A percentile compares a stretch with the other conserved stretches of the same genome.
Evolutionary conservation across 768 basidiomycete species (phyloP).

Genomic region (Phlebiopsis flavidoalba): DNA sequence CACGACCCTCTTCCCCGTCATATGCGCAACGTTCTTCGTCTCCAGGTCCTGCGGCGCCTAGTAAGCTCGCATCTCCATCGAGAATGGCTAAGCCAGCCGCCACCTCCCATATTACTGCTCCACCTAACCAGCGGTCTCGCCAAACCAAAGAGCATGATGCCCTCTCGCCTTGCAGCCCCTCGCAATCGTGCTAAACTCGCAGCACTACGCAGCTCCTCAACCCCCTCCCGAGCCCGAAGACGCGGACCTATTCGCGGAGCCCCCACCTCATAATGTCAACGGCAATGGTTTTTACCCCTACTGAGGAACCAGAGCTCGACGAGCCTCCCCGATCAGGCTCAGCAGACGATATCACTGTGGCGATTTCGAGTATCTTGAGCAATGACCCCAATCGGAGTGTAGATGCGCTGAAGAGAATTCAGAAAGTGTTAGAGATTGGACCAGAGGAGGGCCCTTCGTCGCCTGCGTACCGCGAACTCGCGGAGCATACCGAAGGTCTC

Average conservation of each 20-base stretch:
- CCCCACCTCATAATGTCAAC: neutral
- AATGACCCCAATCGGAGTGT: conserved; percentile 83
- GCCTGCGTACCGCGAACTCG: conserved; percentile 68
- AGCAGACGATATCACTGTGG: conserved; percentile 65
- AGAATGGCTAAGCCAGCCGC: conserved; percentile 12
- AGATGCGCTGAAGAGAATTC: conserved; percentile 90
- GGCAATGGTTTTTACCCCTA: neutral
- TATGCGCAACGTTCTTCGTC: conserved; percentile 29
- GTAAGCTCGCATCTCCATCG: conserved; percentile 40
- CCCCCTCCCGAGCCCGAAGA: neutral
- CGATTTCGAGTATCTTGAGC: conserved; percentile 85
- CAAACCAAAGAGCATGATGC: conserved; percentile 64
- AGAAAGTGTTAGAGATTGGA: conserved; percentile 74
- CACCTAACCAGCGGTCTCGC: conserved; percentile 34
- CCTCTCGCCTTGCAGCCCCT: conserved; percentile 70
- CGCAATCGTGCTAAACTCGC: conserved; percentile 39
- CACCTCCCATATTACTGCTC: conserved; percentile 21
- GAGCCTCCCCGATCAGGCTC: conserved; percentile 28
- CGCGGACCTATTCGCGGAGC: neutral
- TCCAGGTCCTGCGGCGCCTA: conserved; percentile 31
- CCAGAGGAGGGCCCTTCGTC: conserved; percentile 69
- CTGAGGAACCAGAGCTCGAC: neutral
- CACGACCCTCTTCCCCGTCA: conserved; percentile 39
- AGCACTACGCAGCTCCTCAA: neutral
- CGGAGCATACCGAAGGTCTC: conserved; percentile 77